These are phyloP conservation scores for Hericium rajendrae DNA, from an alignment of 768 basidiomycete genomes.

Conservation along the genomic window DNA sequence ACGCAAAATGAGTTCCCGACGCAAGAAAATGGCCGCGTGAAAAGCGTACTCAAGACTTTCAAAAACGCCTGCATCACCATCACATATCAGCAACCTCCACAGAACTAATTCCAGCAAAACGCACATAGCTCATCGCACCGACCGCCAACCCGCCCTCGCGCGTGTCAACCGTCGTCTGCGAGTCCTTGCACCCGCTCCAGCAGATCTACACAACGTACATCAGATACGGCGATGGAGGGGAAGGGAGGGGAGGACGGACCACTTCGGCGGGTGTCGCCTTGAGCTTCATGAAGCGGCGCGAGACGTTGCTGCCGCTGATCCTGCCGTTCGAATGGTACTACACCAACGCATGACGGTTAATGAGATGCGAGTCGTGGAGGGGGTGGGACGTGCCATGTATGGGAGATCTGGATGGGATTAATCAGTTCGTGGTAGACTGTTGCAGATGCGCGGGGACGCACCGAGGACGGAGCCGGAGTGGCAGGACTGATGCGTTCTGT, in stretches of 20 bases:
- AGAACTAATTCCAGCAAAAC: neutral
- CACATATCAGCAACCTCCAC: neutral
- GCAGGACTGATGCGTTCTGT: slow-evolving; percentile 20
- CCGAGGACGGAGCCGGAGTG: slow-evolving; percentile 35
- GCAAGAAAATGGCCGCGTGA: too few species aligned
- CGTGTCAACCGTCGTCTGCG: slow-evolving; percentile 6
- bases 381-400: slow-evolving; percentile 1
- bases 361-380: too few species aligned
- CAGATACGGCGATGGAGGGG: neutral
- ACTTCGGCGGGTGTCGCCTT: slow-evolving; percentile 13
- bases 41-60: slow-evolving; percentile 5
- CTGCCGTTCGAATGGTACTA: slow-evolving; percentile 14
- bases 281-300: neutral
- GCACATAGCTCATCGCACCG: slow-evolving; percentile 15
- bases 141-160: slow-evolving; percentile 6
- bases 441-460: neutral
- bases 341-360: neutral
- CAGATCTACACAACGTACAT: slow-evolving; percentile 1
- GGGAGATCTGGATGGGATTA: slow-evolving; percentile 2
- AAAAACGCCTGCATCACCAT: slow-evolving; percentile 3
- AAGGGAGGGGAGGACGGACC: neutral
- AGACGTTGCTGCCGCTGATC: slow-evolving; percentile 2
- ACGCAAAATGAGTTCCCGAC: too few species aligned
- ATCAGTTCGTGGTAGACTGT: neutral
- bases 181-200: slow-evolving; percentile 14